Percentiles rank a stretch among this genome's conserved stretches.
Conservation (phyloP, 768 basidiomycete genomes). For the Phanerochaete sordida region DNA sequence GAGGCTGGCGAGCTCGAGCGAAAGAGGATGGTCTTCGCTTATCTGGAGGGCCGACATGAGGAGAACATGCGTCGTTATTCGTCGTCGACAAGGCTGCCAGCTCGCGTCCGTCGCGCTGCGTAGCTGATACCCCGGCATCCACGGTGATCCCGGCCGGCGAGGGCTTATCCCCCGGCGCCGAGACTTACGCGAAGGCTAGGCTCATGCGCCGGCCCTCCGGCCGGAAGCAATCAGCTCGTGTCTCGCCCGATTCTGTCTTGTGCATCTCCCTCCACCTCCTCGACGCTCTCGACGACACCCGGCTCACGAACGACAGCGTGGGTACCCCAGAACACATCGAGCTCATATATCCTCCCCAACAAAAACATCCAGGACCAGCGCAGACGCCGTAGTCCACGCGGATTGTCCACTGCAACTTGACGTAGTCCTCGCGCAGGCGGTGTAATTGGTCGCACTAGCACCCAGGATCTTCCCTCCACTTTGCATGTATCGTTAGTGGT, state of each 20-base stretch:
- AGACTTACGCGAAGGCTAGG: not conserved
- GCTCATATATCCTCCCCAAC: not conserved
- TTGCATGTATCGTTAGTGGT: slow-evolving; percentile 9
- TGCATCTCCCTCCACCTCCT: slow-evolving; percentile 4
- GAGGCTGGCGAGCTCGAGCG: slow-evolving; percentile 34
- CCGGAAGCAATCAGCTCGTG: slow-evolving; percentile 1
- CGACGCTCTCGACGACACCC: not conserved
- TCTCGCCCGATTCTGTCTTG: slow-evolving; percentile 3
- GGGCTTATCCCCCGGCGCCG: not conserved
- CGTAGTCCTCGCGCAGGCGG: not conserved
- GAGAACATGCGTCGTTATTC: slow-evolving; percentile 3
- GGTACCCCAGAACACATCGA: not conserved
- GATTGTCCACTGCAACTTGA: not conserved
- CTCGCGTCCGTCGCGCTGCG: not conserved
- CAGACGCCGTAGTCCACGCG: not conserved
- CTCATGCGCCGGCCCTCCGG: not conserved
- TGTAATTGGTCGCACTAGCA: not conserved
- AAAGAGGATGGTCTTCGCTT: slow-evolving; percentile 35
- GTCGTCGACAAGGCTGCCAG: not conserved
- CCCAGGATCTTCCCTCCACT: not conserved
- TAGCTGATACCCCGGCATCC: not conserved
- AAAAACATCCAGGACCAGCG: not conserved
- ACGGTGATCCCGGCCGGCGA: not conserved
- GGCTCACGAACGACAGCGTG: not conserved
- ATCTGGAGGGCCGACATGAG: slow-evolving; percentile 14